Conservation (phyloP, 257 asterid species). For the Leptodermis oblonga region DNA sequence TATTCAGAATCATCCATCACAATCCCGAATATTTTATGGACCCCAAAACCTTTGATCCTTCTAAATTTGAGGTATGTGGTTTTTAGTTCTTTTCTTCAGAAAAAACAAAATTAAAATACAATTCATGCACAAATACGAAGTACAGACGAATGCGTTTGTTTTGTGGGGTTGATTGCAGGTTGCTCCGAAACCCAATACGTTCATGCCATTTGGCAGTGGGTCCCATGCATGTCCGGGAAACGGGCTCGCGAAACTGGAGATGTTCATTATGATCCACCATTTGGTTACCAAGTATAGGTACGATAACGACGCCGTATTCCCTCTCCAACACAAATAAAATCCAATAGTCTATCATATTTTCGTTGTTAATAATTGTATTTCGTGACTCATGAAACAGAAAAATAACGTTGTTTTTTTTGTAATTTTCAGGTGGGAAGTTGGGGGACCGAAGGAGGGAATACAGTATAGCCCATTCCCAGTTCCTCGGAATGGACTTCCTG, state of each 20-base stretch:
- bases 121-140: too few relatives aligned
- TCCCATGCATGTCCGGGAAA: constrained; percentile 88
- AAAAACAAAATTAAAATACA: neutral
- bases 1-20: constrained; percentile 89
- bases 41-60: constrained; percentile 72
- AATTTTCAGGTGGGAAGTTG: constrained; percentile 66
- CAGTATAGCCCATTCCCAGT: constrained; percentile 82
- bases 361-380: too few relatives aligned
- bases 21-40: constrained; percentile 71
- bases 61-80: constrained; percentile 65
- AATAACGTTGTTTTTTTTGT: too few relatives aligned
- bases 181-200: constrained; percentile 74
- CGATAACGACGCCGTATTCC: neutral
- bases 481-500: constrained; percentile 65
- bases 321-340: neutral
- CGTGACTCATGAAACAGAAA: too few relatives aligned
- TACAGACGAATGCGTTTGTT: constrained; percentile 6
- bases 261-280: constrained; percentile 63
- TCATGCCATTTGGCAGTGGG: constrained; percentile 94
- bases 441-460: constrained; percentile 32
- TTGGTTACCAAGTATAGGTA: constrained; percentile 68
- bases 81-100: neutral
- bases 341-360: neutral
- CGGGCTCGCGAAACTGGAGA: constrained; percentile 83
- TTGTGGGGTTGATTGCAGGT: constrained; percentile 39